A percentile compares a stretch with the other conserved stretches of the same genome.
Conservation (phyloP, 1,139 yeast genomes). For the Debaryomyces fabryi region DNA sequence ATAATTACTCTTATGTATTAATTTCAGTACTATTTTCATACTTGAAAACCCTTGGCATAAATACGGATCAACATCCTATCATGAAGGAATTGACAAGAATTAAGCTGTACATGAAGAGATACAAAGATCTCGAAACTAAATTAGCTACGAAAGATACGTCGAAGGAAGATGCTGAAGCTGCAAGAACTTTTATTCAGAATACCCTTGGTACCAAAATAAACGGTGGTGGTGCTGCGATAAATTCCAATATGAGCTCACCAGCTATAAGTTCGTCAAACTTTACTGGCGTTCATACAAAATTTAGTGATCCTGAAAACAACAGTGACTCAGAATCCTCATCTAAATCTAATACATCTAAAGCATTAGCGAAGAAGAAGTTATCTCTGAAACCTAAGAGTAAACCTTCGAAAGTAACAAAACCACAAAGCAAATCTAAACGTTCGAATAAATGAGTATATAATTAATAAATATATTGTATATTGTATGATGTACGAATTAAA, state of each 20-base stretch:
- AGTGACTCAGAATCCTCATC: conserved; percentile 5
- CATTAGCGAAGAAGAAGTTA: conserved; percentile 7
- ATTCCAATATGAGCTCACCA: conserved; percentile 38
- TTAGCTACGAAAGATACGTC: conserved; percentile 17
- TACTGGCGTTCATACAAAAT: conserved; percentile 62
- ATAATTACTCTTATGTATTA: conserved; percentile 47
- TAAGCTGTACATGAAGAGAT: conserved; percentile 66
- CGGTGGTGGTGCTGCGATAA: conserved; percentile 34
- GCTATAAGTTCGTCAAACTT: conserved; percentile 64
- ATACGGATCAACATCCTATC: conserved; percentile 61
- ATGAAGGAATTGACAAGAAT: conserved; percentile 73
- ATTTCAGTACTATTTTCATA: conserved; percentile 56
- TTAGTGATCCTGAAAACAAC: conserved; percentile 25
- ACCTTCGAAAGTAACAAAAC: conserved; percentile 1
- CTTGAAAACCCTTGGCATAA: conserved; percentile 61
- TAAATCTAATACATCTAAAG: not conserved
- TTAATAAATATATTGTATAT: not conserved
- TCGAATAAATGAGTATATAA: not conserved
- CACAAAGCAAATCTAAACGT: not conserved
- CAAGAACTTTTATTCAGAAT: conserved; percentile 47
- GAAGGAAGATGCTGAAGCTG: conserved; percentile 33
- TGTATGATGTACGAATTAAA: conserved; percentile 6
- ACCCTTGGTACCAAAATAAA: conserved; percentile 43
- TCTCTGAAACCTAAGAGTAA: conserved; percentile 9
- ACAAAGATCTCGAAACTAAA: conserved; percentile 44